Conservation (phyloP, 192 early-diverging fungal genomes). For the Gaertneriomyces semiglobifer region DNA sequence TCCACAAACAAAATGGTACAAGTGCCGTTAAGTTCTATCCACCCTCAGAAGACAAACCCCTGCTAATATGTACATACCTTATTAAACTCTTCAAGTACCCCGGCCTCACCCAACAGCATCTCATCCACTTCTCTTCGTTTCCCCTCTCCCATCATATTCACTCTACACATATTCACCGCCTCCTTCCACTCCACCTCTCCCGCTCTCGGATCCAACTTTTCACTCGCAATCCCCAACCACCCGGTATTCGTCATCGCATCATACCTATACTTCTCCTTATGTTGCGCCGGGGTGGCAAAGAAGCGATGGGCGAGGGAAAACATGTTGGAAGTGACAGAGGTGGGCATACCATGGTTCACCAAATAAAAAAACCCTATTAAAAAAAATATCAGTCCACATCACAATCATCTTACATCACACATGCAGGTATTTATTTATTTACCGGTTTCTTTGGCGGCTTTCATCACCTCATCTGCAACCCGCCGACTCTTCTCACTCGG, state of each 20-base stretch:
- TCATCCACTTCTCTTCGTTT: constrained; percentile 34
- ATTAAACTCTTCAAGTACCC: neutral
- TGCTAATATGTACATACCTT: neutral
- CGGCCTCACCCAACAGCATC: neutral
- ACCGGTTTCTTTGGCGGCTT: constrained; percentile 52
- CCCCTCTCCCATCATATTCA: constrained; percentile 33
- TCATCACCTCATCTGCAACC: constrained; percentile 45
- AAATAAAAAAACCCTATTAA: constrained; percentile 61
- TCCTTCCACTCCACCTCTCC: constrained; percentile 60
- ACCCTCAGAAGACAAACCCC: too few relatives aligned
- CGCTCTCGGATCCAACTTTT: constrained; percentile 49
- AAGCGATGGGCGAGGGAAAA: constrained; percentile 51
- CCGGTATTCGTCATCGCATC: constrained; percentile 46
- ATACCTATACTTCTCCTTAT: constrained; percentile 43
- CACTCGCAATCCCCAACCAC: constrained; percentile 50
- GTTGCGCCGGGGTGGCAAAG: constrained; percentile 48
- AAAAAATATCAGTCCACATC: too few relatives aligned
- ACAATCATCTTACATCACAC: constrained; percentile 25
- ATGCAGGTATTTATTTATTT: constrained; percentile 47
- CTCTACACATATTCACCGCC: constrained; percentile 56
- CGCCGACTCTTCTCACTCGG: constrained; percentile 29
- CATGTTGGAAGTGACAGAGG: constrained; percentile 44
- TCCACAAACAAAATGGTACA: too few relatives aligned
- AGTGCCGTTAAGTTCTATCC: too few relatives aligned
- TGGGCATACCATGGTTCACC: constrained; percentile 56